Percentiles rank a stretch among this genome's conserved stretches.
Evolutionary conservation across 2,329 filamentous ascomycete species (phyloP).

Genomic region (Trichothecium roseum): DNA sequence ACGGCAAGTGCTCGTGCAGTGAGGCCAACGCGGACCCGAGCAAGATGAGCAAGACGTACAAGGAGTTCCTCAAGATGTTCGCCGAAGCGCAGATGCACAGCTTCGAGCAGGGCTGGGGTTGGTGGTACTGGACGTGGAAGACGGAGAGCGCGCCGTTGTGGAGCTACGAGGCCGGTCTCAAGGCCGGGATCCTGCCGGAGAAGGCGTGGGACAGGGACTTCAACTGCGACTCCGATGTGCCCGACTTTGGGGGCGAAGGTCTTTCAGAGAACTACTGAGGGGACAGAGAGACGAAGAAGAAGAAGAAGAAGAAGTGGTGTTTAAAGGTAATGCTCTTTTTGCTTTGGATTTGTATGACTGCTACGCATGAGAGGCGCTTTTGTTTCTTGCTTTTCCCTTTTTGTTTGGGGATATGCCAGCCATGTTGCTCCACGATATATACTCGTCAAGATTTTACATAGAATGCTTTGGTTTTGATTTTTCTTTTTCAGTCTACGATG

Average conservation of each 20-base stretch:
- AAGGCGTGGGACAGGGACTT: conserved; percentile 65
- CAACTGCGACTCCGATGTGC: conserved; percentile 50
- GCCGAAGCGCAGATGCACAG: conserved; percentile 92
- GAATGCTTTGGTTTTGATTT: no score
- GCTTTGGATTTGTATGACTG: conserved; percentile 1
- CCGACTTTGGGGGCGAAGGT: conserved; percentile 33
- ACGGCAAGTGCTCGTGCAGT: conserved; percentile 59
- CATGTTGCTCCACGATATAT: neutral
- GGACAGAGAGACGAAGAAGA: no score
- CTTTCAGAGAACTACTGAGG: conserved; percentile 39
- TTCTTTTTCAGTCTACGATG: no score
- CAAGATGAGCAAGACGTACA: conserved; percentile 64
- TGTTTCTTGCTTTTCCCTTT: no score
- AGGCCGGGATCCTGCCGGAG: conserved; percentile 67
- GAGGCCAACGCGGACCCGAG: conserved; percentile 64
- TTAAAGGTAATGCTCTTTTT: no score
- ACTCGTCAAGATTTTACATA: no score
- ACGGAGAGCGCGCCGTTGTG: conserved; percentile 80
- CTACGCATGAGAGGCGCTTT: neutral
- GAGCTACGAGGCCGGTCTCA: conserved; percentile 78
- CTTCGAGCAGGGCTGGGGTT: conserved; percentile 89
- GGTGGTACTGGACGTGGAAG: conserved; percentile 99
- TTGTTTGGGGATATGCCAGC: neutral
- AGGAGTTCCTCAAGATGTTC: conserved; percentile 77
- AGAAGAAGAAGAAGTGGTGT: no score